A percentile compares a stretch with the other conserved stretches of the same genome.
Evolutionary conservation across 257 asterid species (phyloP).

Genomic region (Rehmannia glutinosa): DNA sequence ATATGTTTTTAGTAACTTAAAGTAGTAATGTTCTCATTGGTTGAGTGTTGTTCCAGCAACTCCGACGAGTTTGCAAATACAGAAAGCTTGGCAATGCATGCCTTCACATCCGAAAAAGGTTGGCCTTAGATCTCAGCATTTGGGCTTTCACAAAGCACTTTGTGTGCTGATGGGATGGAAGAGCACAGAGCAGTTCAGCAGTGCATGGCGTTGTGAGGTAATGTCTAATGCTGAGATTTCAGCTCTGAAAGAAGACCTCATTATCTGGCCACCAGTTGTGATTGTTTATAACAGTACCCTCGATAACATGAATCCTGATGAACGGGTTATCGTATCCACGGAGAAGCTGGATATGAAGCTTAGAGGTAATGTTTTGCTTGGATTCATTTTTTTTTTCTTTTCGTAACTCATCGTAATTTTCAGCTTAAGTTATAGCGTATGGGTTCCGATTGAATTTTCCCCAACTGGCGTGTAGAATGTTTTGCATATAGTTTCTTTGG

Average conservation of each 20-base stretch:
- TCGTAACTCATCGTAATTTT: background rate
- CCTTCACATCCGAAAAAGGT: constrained; percentile 39
- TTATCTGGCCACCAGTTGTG: constrained; percentile 73
- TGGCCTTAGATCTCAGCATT: constrained; percentile 62
- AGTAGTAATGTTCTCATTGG: background rate
- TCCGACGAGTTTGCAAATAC: constrained; percentile 50
- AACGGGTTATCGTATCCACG: constrained; percentile 44
- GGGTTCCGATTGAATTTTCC: background rate
- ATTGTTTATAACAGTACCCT: constrained; percentile 52
- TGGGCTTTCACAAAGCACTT: constrained; percentile 71
- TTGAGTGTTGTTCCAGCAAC: constrained; percentile 39
- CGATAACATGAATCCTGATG: constrained; percentile 31
- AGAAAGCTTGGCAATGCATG: constrained; percentile 58
- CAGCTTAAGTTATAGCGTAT: background rate
- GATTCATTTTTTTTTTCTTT: constrained; percentile 10
- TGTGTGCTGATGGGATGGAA: constrained; percentile 70
- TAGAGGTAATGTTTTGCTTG: constrained; percentile 36
- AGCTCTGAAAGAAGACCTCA: constrained; percentile 53
- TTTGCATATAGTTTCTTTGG: background rate
- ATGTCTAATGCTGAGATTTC: constrained; percentile 35
- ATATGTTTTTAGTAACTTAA: constrained; percentile 14
- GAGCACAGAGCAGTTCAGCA: constrained; percentile 30
- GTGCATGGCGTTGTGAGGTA: constrained; percentile 47
- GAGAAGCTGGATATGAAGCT: constrained; percentile 52
- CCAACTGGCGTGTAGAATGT: background rate